Evolutionary conservation across 345 rosid genomes (phyloP).

Genomic region (Populus pruinosa): DNA sequence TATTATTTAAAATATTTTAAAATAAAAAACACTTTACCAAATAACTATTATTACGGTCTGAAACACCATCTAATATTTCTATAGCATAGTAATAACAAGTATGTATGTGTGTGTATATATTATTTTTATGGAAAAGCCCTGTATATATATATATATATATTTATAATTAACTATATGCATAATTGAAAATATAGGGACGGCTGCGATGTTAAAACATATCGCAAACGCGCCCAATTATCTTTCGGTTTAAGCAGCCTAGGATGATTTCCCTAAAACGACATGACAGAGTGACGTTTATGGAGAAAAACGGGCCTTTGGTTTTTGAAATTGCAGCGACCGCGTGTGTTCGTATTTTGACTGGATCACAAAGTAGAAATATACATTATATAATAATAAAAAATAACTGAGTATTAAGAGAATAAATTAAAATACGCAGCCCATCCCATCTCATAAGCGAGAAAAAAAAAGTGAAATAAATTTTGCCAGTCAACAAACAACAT

Average conservation of each 20-base stretch:
- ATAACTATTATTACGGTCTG: too few species aligned
- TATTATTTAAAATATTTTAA: too few species aligned
- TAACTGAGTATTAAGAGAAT: too few species aligned
- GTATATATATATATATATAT: too few species aligned
- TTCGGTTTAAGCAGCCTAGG: not conserved
- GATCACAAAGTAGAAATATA: not conserved
- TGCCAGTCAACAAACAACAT: slow-evolving; percentile 60
- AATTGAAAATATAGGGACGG: too few species aligned
- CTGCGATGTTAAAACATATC: too few species aligned
- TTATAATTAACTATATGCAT: too few species aligned
- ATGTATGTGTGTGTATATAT: fast-evolving
- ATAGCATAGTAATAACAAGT: too few species aligned
- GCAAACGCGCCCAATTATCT: too few species aligned
- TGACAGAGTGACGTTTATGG: not conserved
- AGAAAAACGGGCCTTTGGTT: not conserved
- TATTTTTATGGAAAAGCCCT: too few species aligned
- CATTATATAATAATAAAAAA: not conserved
- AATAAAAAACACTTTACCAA: too few species aligned
- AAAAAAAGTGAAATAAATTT: not conserved
- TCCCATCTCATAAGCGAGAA: not conserved
- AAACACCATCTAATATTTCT: too few species aligned
- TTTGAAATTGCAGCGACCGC: not conserved
- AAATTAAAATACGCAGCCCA: not conserved
- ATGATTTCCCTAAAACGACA: not conserved
- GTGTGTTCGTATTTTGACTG: not conserved